These are phyloP conservation scores for Globisporangium alternatum DNA, from an alignment of 352 stramenopile species.

Conservation along the genomic window DNA sequence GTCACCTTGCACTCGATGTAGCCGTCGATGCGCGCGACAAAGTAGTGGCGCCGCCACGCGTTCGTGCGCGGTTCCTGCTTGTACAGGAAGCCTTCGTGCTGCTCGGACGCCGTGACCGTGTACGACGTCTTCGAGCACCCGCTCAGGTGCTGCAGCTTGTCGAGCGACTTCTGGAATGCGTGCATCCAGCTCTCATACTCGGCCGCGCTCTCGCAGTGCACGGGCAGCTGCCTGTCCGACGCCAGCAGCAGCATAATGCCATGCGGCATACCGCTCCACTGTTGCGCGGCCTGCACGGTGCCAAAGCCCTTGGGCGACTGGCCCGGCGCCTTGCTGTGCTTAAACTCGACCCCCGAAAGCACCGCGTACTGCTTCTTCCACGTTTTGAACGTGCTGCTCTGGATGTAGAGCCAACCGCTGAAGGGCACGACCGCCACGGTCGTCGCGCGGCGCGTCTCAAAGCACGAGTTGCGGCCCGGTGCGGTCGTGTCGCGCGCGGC, in stretches of 20 bases:
- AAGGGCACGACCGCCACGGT: slow-evolving; percentile 55
- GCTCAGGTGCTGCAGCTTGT: slow-evolving; percentile 45
- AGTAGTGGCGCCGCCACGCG: slow-evolving; percentile 56
- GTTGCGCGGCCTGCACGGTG: slow-evolving; percentile 40
- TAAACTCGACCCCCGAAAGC: slow-evolving; percentile 69
- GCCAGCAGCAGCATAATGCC: slow-evolving; percentile 57
- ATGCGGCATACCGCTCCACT: slow-evolving; percentile 41
- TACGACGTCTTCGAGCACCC: slow-evolving; percentile 71
- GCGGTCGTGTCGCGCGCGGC: neutral
- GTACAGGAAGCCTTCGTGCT: slow-evolving; percentile 70
- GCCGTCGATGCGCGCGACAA: slow-evolving; percentile 63
- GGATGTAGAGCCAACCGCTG: slow-evolving; percentile 67
- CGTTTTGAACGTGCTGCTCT: slow-evolving; percentile 50
- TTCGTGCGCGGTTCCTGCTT: slow-evolving; percentile 51
- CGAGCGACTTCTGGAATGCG: slow-evolving; percentile 47
- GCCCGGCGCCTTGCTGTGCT: slow-evolving; percentile 60
- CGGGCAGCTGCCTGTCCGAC: slow-evolving; percentile 37
- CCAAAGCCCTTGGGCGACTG: slow-evolving; percentile 70
- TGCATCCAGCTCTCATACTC: slow-evolving; percentile 56
- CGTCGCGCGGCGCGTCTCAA: slow-evolving; percentile 55
- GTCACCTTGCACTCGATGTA: slow-evolving; percentile 67
- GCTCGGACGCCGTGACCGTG: slow-evolving; percentile 54
- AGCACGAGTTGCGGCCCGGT: slow-evolving; percentile 42
- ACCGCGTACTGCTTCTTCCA: slow-evolving; percentile 78
- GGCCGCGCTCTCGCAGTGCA: slow-evolving; percentile 39